Percentiles rank a stretch among this genome's conserved stretches.
phyloP scores from a whole-genome alignment of 2,329 filamentous ascomycete species.

The Claviceps monticola region DNA sequence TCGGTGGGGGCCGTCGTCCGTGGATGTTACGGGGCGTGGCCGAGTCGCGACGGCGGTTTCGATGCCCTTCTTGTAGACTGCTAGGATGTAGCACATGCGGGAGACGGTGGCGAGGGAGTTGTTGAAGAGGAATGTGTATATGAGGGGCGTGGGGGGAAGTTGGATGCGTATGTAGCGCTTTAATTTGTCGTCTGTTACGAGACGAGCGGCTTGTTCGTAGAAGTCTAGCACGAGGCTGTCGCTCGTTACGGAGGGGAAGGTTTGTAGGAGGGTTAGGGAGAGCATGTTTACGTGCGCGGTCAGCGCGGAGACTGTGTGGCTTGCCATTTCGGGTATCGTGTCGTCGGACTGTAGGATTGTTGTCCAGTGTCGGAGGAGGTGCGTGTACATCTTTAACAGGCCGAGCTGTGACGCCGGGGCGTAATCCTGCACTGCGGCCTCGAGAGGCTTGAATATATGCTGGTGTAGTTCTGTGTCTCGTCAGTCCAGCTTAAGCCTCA shows the following conservation, averaged over 20 bases:
- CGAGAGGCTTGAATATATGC: slow-evolving; percentile 36
- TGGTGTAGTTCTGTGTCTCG: slow-evolving; percentile 32
- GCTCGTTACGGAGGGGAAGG: slow-evolving; percentile 26
- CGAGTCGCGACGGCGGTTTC: slow-evolving; percentile 43
- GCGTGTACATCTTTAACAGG: slow-evolving; percentile 54
- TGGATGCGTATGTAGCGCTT: slow-evolving; percentile 47
- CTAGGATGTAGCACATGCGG: slow-evolving; percentile 54
- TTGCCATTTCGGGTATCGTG: slow-evolving; percentile 20
- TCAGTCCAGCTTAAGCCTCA: background rate
- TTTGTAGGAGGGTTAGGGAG: slow-evolving; percentile 45
- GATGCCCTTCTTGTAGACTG: slow-evolving; percentile 60
- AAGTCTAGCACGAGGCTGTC: slow-evolving; percentile 53
- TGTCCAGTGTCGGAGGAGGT: slow-evolving; percentile 49
- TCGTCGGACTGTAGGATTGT: slow-evolving; percentile 28
- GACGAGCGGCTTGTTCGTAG: slow-evolving; percentile 45
- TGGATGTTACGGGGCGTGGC: slow-evolving; percentile 6
- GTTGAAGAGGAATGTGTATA: slow-evolving; percentile 60
- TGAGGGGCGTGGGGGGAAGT: slow-evolving; percentile 50
- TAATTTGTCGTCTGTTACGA: slow-evolving; percentile 38
- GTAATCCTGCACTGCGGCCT: slow-evolving; percentile 35
- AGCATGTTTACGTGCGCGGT: slow-evolving; percentile 39
- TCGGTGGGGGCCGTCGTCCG: slow-evolving; percentile 10
- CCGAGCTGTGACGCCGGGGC: slow-evolving; percentile 37
- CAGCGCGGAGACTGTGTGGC: slow-evolving; percentile 26
- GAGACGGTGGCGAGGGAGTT: slow-evolving; percentile 49